Conservation (phyloP, 441 rosid species). For the Populus hybrid region DNA sequence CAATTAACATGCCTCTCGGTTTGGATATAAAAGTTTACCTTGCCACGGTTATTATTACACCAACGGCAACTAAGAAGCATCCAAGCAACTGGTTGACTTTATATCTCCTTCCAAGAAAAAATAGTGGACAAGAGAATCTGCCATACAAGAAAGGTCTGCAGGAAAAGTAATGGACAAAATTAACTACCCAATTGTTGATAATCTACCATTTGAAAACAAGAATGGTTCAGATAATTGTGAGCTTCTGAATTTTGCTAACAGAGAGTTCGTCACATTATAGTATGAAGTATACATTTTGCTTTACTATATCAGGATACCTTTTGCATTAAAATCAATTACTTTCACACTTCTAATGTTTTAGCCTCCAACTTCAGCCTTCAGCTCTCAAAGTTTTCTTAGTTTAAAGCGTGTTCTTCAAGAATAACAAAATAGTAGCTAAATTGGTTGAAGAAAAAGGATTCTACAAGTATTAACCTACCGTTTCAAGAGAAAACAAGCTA, state of each 20-base stretch:
- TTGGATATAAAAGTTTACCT: constrained; percentile 40
- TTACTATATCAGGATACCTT: background rate
- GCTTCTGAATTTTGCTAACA: background rate
- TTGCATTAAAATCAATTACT: background rate
- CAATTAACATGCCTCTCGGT: background rate
- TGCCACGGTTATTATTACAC: constrained; percentile 86
- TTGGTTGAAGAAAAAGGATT: background rate
- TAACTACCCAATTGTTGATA: constrained; percentile 9
- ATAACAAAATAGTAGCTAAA: background rate
- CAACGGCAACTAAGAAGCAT: constrained; percentile 78
- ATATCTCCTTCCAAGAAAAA: constrained; percentile 91
- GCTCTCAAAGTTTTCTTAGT: background rate
- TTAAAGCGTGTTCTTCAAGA: background rate
- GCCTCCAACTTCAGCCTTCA: background rate
- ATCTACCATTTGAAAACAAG: constrained; percentile 8
- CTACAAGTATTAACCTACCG: background rate
- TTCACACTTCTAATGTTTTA: background rate
- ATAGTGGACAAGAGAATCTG: constrained; percentile 78
- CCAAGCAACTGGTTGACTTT: constrained; percentile 73
- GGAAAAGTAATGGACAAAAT: constrained; percentile 20
- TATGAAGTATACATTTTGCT: background rate
- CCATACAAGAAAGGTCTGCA: constrained; percentile 90
- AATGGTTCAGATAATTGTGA: background rate
- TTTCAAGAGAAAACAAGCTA: background rate
- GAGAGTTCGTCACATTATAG: background rate